A percentile compares a stretch with the other conserved stretches of the same genome.
Evolutionary conservation across 129 eudicot genomes (phyloP).

Genomic region (Cynara cardunculus): DNA sequence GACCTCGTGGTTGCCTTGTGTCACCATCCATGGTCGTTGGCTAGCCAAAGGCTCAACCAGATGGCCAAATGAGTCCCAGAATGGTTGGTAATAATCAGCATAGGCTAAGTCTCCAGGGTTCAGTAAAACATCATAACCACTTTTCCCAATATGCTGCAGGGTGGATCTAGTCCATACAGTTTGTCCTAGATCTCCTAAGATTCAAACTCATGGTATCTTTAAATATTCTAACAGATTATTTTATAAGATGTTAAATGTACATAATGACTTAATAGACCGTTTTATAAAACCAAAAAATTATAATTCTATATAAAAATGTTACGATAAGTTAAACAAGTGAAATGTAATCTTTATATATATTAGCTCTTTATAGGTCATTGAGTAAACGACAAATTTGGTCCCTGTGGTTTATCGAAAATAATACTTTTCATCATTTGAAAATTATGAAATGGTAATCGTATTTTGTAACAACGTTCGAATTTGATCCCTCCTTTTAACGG

Average conservation of each 20-base stretch:
- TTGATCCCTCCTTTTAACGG: too few species aligned
- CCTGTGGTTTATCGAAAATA: too few species aligned
- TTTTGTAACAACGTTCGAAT: too few species aligned
- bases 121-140: constrained; percentile 54
- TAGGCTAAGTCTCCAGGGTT: constrained; percentile 76
- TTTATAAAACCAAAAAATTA: too few species aligned
- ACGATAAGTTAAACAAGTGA: too few species aligned
- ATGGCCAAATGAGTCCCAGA: constrained; percentile 72
- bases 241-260: not conserved
- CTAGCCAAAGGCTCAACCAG: constrained; percentile 67
- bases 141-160: constrained; percentile 46
- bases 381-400: too few species aligned
- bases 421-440: too few species aligned
- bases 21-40: constrained; percentile 87
- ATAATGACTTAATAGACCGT: too few species aligned
- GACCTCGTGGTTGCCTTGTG: constrained; percentile 81
- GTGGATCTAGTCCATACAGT: constrained; percentile 69
- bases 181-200: constrained; percentile 77
- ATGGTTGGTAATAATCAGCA: constrained; percentile 49
- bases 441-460: too few species aligned
- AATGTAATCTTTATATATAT: too few species aligned
- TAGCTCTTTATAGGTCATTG: too few species aligned
- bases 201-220: not conserved
- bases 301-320: too few species aligned
- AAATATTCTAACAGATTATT: not conserved